These are phyloP conservation scores for Elsinoe arachidis DNA, from an alignment of 2,329 filamentous ascomycete species.

Conservation along the genomic window DNA sequence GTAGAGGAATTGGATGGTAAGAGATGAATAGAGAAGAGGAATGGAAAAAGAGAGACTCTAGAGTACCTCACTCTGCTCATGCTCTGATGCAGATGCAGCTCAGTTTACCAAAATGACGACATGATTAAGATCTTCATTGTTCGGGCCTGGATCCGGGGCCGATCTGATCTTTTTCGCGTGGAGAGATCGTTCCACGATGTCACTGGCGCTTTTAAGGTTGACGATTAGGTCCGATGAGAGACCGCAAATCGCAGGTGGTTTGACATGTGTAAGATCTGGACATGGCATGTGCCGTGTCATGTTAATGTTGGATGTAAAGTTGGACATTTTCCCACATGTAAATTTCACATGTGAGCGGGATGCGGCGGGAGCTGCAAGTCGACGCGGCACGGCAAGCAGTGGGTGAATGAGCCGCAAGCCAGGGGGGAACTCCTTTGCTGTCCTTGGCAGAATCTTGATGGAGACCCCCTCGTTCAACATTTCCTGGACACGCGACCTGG, in stretches of 20 bases:
- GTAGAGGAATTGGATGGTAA: neutral
- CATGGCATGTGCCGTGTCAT: neutral
- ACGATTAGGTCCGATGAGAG: neutral
- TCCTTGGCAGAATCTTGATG: constrained; percentile 4
- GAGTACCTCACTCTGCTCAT: neutral
- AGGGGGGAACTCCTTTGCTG: constrained; percentile 3
- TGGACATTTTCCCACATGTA: neutral
- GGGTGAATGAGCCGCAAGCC: neutral
- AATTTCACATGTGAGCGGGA: neutral
- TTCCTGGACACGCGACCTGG: constrained; percentile 6
- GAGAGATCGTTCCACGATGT: constrained; percentile 9
- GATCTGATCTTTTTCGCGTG: neutral
- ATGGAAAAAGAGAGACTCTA: neutral
- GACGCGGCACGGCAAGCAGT: neutral
- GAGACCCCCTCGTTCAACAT: neutral
- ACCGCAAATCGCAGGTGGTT: neutral
- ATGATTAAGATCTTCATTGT: constrained; percentile 5
- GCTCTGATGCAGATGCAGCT: neutral
- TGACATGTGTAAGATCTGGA: neutral
- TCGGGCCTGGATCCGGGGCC: neutral
- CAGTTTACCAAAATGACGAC: constrained; percentile 9
- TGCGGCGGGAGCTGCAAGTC: neutral
- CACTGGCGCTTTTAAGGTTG: neutral
- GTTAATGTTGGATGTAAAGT: neutral
- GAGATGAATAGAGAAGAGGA: neutral